These are phyloP conservation scores for Oropetium thomaeum DNA, from an alignment of 176 grass and related monocot genomes.

Conservation along the genomic window DNA sequence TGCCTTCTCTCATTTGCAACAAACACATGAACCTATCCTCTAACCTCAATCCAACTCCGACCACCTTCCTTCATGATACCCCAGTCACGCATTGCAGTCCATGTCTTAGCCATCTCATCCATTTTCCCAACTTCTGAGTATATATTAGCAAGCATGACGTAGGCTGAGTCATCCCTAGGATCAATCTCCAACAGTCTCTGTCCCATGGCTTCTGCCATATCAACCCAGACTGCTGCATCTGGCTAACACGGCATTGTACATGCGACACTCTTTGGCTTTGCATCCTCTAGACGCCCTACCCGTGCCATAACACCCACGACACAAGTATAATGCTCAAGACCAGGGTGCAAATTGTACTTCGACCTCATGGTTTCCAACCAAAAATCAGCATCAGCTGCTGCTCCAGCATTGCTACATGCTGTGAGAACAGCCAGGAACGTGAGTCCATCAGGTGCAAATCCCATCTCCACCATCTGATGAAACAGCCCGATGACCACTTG, in stretches of 20 bases:
- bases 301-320: constrained; percentile 45
- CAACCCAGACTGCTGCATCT: constrained; percentile 46
- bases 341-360: constrained; percentile 23
- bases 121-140: constrained; percentile 39
- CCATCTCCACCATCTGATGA: constrained; percentile 21
- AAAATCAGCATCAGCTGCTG: constrained; percentile 11
- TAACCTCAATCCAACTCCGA: constrained; percentile 53
- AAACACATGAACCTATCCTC: constrained; percentile 43
- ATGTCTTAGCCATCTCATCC: constrained; percentile 31
- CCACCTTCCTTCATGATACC: constrained; percentile 62
- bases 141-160: constrained; percentile 50
- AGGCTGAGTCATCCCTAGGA: constrained; percentile 39
- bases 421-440: constrained; percentile 47
- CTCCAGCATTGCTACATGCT: constrained; percentile 47
- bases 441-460: constrained; percentile 24
- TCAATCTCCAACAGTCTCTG: constrained; percentile 32
- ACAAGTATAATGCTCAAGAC: constrained; percentile 49
- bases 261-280: constrained; percentile 25
- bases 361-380: constrained; percentile 44
- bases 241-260: constrained; percentile 41
- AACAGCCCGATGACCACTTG: constrained; percentile 7
- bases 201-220: constrained; percentile 27
- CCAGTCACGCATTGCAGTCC: constrained; percentile 44
- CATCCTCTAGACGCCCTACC: constrained; percentile 35
- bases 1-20: constrained; percentile 48